phyloP scores from a whole-genome alignment of 768 basidiomycete genomes.

The Collybiopsis confluens region DNA sequence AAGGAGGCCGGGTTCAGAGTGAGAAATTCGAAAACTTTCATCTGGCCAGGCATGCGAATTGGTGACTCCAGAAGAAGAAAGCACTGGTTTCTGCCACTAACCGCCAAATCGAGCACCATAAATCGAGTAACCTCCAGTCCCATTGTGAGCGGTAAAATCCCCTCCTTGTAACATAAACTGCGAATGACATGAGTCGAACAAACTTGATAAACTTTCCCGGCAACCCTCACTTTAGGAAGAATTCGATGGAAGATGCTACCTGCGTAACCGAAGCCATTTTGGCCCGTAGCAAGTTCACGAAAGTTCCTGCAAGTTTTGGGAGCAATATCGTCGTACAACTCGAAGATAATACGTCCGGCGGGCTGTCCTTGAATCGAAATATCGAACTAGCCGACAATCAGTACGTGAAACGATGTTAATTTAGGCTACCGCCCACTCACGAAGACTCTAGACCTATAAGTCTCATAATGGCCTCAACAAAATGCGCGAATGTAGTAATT shows the following conservation, averaged over 20 bases:
- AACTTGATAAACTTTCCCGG: too few species aligned
- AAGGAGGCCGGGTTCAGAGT: slow-evolving; percentile 63
- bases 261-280: slow-evolving; percentile 69
- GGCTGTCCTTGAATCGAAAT: slow-evolving; percentile 41
- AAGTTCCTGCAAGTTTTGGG: slow-evolving; percentile 81
- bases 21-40: slow-evolving; percentile 80
- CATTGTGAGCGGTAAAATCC: slow-evolving; percentile 68
- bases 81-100: slow-evolving; percentile 21
- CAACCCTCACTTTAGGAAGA: slow-evolving; percentile 1
- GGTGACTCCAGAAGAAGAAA: too few species aligned
- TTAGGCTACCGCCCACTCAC: not conserved
- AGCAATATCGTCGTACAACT: slow-evolving; percentile 76
- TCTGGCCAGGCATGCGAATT: too few species aligned
- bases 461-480: too few species aligned
- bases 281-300: slow-evolving; percentile 80
- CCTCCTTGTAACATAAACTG: slow-evolving; percentile 89
- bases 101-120: slow-evolving; percentile 67
- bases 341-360: slow-evolving; percentile 70
- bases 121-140: slow-evolving; percentile 79
- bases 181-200: slow-evolving; percentile 65
- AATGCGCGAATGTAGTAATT: too few species aligned
- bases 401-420: not conserved
- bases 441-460: slow-evolving; percentile 1
- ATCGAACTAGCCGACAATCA: slow-evolving; percentile 50
- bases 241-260: slow-evolving; percentile 28